A percentile compares a stretch with the other conserved stretches of the same genome.
Conservation (phyloP, 345 rosid genomes). For the Toxicodendron radicans region DNA sequence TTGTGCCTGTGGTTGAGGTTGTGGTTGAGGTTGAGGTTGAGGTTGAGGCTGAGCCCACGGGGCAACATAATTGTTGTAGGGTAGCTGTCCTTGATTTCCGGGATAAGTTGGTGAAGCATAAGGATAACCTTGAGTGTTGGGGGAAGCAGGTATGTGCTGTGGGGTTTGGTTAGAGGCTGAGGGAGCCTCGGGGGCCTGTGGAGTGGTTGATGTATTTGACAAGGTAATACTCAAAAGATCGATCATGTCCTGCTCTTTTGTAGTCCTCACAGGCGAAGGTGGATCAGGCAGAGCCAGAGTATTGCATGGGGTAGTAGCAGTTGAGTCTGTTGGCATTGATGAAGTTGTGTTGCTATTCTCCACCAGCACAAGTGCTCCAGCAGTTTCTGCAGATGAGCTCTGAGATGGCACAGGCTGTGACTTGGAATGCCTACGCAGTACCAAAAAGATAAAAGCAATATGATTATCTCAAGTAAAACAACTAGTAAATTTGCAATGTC, state of each 20-base stretch:
- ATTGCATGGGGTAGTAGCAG: conserved; percentile 24
- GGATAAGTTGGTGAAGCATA: conserved; percentile 32
- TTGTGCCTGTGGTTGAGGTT: conserved; percentile 23
- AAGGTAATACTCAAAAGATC: conserved; percentile 77
- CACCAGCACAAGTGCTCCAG: conserved; percentile 23
- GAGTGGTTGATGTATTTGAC: conserved; percentile 49
- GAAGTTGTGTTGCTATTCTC: conserved; percentile 22
- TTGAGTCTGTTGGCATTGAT: conserved; percentile 23
- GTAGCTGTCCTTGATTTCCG: conserved; percentile 40
- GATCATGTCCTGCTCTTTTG: conserved; percentile 85
- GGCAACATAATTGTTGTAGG: conserved; percentile 61
- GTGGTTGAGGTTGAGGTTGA: conserved; percentile 26
- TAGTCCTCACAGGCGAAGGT: conserved; percentile 59
- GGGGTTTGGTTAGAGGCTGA: conserved; percentile 34
- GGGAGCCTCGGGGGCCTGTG: conserved; percentile 41
- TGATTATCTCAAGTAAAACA: neutral
- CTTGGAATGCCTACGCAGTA: conserved; percentile 71
- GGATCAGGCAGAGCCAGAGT: conserved; percentile 70
- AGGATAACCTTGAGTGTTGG: conserved; percentile 31
- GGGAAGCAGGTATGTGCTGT: conserved; percentile 37
- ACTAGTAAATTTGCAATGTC: neutral
- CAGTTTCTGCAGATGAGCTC: conserved; percentile 37
- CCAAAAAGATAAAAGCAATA: neutral
- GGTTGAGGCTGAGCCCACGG: conserved; percentile 83
- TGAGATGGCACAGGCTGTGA: conserved; percentile 33